Percentiles rank a stretch among this genome's conserved stretches.
These are phyloP conservation scores for Tripterygium wilfordii DNA, from an alignment of 177 flowering plant genomes.

Conservation along the genomic window DNA sequence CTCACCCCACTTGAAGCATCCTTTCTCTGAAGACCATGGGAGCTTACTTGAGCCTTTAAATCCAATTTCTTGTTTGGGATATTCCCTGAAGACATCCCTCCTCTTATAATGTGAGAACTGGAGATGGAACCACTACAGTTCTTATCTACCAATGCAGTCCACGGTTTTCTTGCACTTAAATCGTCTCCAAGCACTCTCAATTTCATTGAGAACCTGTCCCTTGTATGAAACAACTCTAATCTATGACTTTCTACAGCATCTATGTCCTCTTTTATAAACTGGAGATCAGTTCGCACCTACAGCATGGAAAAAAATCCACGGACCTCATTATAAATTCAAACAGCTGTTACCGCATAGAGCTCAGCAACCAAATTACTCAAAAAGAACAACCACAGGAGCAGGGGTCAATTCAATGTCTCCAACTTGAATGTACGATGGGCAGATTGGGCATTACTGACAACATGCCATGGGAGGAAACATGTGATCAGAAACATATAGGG, in stretches of 20 bases:
- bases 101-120: conserved; percentile 39
- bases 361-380: too few species aligned
- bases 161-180: conserved; percentile 29
- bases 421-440: too few species aligned
- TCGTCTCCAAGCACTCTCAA: conserved; percentile 60
- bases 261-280: conserved; percentile 81
- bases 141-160: conserved; percentile 51
- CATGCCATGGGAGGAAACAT: not conserved
- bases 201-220: conserved; percentile 67
- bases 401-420: too few species aligned
- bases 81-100: conserved; percentile 36
- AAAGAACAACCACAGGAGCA: too few species aligned
- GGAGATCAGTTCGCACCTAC: conserved; percentile 84
- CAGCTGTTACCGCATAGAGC: too few species aligned
- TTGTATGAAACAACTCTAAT: conserved; percentile 60
- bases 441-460: too few species aligned
- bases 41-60: conserved; percentile 38
- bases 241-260: conserved; percentile 74
- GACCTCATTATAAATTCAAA: too few species aligned
- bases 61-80: conserved; percentile 48
- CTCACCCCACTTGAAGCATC: conserved; percentile 53
- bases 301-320: conserved; percentile 1
- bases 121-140: conserved; percentile 39
- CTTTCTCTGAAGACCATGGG: conserved; percentile 49
- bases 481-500: not conserved